These are phyloP conservation scores for Ceratobasidium sp. DNA, from an alignment of 1,284 basidiomycete species.

Conservation along the genomic window DNA sequence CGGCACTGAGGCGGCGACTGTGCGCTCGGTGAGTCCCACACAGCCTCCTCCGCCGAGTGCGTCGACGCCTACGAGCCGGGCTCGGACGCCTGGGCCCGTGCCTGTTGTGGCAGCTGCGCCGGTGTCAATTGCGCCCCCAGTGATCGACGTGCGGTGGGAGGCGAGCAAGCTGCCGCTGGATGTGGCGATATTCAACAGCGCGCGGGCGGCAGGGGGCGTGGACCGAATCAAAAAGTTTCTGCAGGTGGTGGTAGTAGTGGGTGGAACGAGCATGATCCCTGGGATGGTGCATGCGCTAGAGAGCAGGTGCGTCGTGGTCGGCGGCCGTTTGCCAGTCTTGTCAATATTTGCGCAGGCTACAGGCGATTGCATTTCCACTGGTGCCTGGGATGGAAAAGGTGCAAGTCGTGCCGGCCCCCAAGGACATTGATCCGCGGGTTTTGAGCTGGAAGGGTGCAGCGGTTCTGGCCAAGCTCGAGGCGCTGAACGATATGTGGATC, in stretches of 20 bases:
- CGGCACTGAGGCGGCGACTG: not conserved
- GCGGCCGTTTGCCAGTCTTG: slow-evolving; percentile 39
- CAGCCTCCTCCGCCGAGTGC: slow-evolving; percentile 26
- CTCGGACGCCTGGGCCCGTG: slow-evolving; percentile 3
- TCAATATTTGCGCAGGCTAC: slow-evolving; percentile 62
- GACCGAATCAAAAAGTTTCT: slow-evolving; percentile 91
- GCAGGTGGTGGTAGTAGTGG: slow-evolving; percentile 87
- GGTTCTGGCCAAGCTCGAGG: slow-evolving; percentile 92
- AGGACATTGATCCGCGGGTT: slow-evolving; percentile 88
- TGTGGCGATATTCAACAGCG: slow-evolving; percentile 91
- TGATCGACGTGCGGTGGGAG: slow-evolving; percentile 80
- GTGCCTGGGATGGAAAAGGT: slow-evolving; percentile 82
- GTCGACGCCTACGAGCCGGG: slow-evolving; percentile 12
- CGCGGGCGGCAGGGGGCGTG: slow-evolving; percentile 82
- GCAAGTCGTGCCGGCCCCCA: slow-evolving; percentile 88
- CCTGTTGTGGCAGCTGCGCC: not conserved
- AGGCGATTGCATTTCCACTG: slow-evolving; percentile 83
- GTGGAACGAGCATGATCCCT: slow-evolving; percentile 75
- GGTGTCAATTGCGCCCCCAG: not conserved
- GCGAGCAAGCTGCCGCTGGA: slow-evolving; percentile 92
- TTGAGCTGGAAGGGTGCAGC: slow-evolving; percentile 95
- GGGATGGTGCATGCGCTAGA: slow-evolving; percentile 80
- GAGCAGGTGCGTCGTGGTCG: slow-evolving; percentile 65
- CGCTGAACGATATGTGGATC: slow-evolving; percentile 88
- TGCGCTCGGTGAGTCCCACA: slow-evolving; percentile 32